These are phyloP conservation scores for Capsicum chinense DNA, from an alignment of 257 asterid species.

Conservation along the genomic window DNA sequence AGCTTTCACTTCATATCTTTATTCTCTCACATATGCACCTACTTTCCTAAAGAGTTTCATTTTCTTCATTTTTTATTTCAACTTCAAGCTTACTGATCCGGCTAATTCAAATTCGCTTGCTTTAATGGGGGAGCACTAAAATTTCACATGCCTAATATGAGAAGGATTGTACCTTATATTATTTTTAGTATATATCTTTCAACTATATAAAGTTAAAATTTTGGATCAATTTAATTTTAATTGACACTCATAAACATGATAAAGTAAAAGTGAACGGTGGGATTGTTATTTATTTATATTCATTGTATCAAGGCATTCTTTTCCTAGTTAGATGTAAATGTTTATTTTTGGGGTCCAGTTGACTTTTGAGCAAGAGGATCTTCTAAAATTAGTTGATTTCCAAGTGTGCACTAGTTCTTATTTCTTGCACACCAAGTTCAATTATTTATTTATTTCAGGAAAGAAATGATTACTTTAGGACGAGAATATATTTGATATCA, in stretches of 20 bases:
- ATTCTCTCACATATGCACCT: background rate
- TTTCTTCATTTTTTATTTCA: background rate
- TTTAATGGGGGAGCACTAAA: too few species aligned
- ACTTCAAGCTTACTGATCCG: background rate
- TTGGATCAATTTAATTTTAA: too few species aligned
- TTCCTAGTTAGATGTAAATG: background rate
- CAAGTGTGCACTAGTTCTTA: background rate
- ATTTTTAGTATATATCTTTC: too few species aligned
- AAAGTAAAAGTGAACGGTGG: too few species aligned
- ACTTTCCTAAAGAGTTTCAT: background rate
- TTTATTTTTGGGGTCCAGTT: constrained; percentile 2
- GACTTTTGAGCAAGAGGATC: constrained; percentile 18
- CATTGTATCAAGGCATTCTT: background rate
- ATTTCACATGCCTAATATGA: too few species aligned
- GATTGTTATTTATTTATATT: background rate
- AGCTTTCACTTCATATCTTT: background rate
- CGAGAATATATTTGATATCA: background rate
- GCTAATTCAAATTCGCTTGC: too few species aligned
- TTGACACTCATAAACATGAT: too few species aligned
- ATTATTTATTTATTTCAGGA: background rate
- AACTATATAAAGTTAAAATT: too few species aligned
- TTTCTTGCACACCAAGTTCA: constrained; percentile 11
- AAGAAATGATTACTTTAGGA: background rate
- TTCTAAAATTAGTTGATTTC: background rate
- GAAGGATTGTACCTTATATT: too few species aligned